Evolutionary conservation across 768 basidiomycete species (phyloP), one percentile per base, ranked within the genome.

Genomic region (Xerocomellus intermedius): DNA sequence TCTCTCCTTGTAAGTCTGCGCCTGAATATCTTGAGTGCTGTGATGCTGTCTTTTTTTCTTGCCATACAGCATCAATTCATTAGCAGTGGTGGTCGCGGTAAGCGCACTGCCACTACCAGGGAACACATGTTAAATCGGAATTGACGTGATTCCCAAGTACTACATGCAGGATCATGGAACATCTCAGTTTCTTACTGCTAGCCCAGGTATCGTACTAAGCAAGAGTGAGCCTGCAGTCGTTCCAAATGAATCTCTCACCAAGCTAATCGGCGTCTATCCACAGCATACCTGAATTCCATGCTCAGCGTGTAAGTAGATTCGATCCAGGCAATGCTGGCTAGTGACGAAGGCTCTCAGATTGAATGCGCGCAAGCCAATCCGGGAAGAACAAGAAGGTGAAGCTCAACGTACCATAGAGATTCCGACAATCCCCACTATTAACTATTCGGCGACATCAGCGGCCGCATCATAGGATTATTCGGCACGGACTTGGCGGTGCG

Each of bases 211-310:
- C 14, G 1, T 64, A 8, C 21, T 69, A 10, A 42, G 54, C 32
- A 62, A 69, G 37, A 50, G 67, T 69, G 32, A 42, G 58, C 24
- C n/a, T 3, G 8, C 3, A 13, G 19, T 52, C 14, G 6, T 36
- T 44, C 8, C 0, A 26, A 9, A 7, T 1, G 1, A n/a, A 39
- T 21, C 2, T 14, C 24, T 28, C n/a, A 16, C 0, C n/a, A 26
- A 21, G n/a, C 32, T 53, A 3, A 50, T 14, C 10, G 14, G 7
- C 14, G 7, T 37, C 12, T 32, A 4, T 32, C 21, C 10, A 22
- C 38, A 67, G 67, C 57, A 26, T 68, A 63, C 16, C 13, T 42
- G 24, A 69, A 67, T 28, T 69, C 63, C n/a, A 63, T 64, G 58
- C 39, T 69, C 9, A 42, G 60, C 13, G 63, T 68, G 67, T 68